phyloP scores from a whole-genome alignment of 1,139 yeast genomes.

The Suhomyces yuchorum region DNA sequence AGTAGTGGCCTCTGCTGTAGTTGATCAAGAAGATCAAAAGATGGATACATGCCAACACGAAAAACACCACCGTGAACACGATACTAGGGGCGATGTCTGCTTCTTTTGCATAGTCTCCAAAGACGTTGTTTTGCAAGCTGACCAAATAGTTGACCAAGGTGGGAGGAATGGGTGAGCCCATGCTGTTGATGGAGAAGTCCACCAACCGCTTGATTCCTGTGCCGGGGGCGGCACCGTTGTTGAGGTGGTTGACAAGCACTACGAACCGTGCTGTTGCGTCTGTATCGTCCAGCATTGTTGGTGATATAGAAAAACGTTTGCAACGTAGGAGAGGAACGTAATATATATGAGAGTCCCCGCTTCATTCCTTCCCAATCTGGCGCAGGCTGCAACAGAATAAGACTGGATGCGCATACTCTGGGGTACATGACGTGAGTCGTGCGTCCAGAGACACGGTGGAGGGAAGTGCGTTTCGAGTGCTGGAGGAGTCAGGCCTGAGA shows the following conservation, averaged over 20 bases:
- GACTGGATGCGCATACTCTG: background rate
- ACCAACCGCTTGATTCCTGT: constrained; percentile 47
- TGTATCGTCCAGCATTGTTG: constrained; percentile 3
- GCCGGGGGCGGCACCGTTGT: constrained; percentile 52
- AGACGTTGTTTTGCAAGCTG: constrained; percentile 51
- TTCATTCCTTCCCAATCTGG: background rate
- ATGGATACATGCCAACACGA: constrained; percentile 52
- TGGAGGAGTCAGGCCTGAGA: too few species aligned
- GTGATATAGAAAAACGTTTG: background rate
- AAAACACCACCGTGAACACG: constrained; percentile 57
- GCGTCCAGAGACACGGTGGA: too few species aligned
- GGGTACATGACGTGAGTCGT: background rate
- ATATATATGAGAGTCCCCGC: background rate
- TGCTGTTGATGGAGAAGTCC: constrained; percentile 28
- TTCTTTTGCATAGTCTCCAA: constrained; percentile 66
- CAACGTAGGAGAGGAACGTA: background rate
- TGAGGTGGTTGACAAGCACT: constrained; percentile 30
- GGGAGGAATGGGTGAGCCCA: constrained; percentile 39
- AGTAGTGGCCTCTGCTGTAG: constrained; percentile 61
- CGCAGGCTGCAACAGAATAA: background rate
- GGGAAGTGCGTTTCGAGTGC: too few species aligned
- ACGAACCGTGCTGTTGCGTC: constrained; percentile 29
- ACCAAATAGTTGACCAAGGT: constrained; percentile 38
- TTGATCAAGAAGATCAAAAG: constrained; percentile 53
- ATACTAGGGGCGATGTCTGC: constrained; percentile 64